Conservation (phyloP, 768 basidiomycete species). For the Pleurotus tuoliensis region DNA sequence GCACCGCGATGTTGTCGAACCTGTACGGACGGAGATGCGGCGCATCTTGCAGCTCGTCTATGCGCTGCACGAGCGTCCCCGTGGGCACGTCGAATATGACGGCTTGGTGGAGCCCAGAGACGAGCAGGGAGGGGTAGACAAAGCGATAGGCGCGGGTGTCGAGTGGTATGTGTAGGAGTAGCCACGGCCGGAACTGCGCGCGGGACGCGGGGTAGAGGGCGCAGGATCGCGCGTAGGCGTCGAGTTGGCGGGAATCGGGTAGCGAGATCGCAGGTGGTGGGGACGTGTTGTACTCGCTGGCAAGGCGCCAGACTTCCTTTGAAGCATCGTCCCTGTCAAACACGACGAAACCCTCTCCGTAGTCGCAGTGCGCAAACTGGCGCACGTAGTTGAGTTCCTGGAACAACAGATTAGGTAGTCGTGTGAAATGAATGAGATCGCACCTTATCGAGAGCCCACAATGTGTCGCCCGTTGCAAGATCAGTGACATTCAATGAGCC, state of each 20-base stretch:
- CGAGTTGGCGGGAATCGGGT: slow-evolving; percentile 28
- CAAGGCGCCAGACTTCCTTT: slow-evolving; percentile 72
- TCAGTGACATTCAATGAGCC: slow-evolving; percentile 63
- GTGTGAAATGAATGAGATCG: slow-evolving; percentile 13
- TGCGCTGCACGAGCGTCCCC: slow-evolving; percentile 42
- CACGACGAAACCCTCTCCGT: slow-evolving; percentile 64
- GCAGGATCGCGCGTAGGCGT: slow-evolving; percentile 9
- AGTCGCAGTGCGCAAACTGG: slow-evolving; percentile 67
- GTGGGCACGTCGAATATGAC: slow-evolving; percentile 64
- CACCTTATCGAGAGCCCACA: slow-evolving; percentile 67
- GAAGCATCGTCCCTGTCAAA: slow-evolving; percentile 55
- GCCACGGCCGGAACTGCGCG: slow-evolving; percentile 64
- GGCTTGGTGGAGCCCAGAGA: slow-evolving; percentile 37
- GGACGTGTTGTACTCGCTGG: slow-evolving; percentile 24
- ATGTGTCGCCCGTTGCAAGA: slow-evolving; percentile 36
- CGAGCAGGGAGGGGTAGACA: slow-evolving; percentile 62
- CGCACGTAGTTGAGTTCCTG: slow-evolving; percentile 44
- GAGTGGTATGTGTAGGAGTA: slow-evolving; percentile 45
- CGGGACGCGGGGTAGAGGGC: slow-evolving; percentile 12
- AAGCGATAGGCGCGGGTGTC: slow-evolving; percentile 56
- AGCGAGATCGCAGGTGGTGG: slow-evolving; percentile 20
- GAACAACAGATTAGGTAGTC: not conserved
- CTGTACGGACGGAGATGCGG: too few species aligned
- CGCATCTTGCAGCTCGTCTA: slow-evolving; percentile 33
- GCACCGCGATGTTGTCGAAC: slow-evolving; percentile 24